Base-by-base conservation (phyloP, 768 basidiomycete species). In the Kondoa malvinella region DNA sequence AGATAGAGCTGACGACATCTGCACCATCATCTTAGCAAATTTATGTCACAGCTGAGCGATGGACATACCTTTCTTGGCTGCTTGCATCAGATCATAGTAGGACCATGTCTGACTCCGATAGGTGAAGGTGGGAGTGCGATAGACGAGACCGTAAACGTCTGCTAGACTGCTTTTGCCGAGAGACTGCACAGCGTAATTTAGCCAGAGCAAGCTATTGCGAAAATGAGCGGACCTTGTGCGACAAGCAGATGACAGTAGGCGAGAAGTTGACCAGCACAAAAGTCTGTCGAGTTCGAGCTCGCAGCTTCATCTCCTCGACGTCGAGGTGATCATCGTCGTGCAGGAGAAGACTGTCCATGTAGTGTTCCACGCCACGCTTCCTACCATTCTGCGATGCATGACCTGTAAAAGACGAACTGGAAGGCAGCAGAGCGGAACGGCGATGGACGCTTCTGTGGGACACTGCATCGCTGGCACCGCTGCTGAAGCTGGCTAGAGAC, bases 91-190 rank as follows among this genome's bases (percentile, higher is more conserved):
- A 31, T 69, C 69, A 2, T 56, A 30, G 60, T 69, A 77, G 1
- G 75, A 74, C 75, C 77, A 78, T 0, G 76, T 77, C 70, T 76
- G 76, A 70, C 89, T 88, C 68, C 84, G 84, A 76, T 88, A 91
- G 72, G 87, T 85, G 56, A 94, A 80, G 64, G 85, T 83, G 34
- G 88, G 85, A 2, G 89, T 90, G 69, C 83, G 83, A 75, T 92
- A 89, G 66, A 88, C 85, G 74, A 95, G 88, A 17, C 90, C 90
- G 66, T 87, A 87, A 70, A 79, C 67, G 67, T 81, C 77, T 1
- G 78, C 77, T 29, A 80, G 62, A 26, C 68, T 73, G 63, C 68
- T 75, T 69, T 67, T 70, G 62, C 72, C 64, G 58, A 63, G 65
- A 68, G 71, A 66, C 31, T 57, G 58, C 59, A 68, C 56, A n/a